phyloP scores from a whole-genome alignment of 1,284 basidiomycete genomes.

The Tylopilus orsonianus region DNA sequence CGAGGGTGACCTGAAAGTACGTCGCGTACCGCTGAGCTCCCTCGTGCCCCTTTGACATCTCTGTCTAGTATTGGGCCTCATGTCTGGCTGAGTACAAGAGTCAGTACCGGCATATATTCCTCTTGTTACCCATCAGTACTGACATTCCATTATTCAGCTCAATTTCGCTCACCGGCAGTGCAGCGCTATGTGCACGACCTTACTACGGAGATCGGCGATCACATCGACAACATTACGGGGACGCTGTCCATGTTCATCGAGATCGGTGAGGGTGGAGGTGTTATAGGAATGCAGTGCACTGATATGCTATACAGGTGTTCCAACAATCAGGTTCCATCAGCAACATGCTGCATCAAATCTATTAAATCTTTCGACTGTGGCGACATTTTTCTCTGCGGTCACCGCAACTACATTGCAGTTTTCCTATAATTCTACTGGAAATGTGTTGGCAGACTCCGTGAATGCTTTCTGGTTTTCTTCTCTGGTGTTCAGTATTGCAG shows the following conservation, averaged over 20 bases:
- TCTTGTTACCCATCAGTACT: constrained; percentile 8
- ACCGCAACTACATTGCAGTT: constrained; percentile 57
- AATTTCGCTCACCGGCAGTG: constrained; percentile 53
- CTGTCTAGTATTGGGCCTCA: constrained; percentile 35
- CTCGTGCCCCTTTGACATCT: constrained; percentile 14
- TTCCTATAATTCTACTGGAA: constrained; percentile 38
- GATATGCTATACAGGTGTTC: constrained; percentile 46
- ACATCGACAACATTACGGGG: constrained; percentile 52
- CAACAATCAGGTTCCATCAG: constrained; percentile 61
- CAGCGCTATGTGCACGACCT: constrained; percentile 57
- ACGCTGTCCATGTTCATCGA: constrained; percentile 54
- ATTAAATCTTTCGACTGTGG: constrained; percentile 55
- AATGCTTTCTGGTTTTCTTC: constrained; percentile 65
- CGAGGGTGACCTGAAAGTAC: constrained; percentile 52
- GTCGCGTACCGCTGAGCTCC: constrained; percentile 3
- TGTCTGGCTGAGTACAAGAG: constrained; percentile 36
- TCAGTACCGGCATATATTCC: constrained; percentile 18
- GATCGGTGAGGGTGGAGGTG: constrained; percentile 42
- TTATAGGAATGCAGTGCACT: constrained; percentile 16
- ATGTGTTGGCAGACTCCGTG: constrained; percentile 41
- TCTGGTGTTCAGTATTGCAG: constrained; percentile 59
- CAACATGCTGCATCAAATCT: constrained; percentile 52
- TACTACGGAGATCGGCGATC: constrained; percentile 51
- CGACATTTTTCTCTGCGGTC: constrained; percentile 63
- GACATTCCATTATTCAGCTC: constrained; percentile 35